Evolutionary conservation across 2,329 filamentous ascomycete species (phyloP), one percentile per base, ranked within the genome.

Genomic region (Colletotrichum salicis): DNA sequence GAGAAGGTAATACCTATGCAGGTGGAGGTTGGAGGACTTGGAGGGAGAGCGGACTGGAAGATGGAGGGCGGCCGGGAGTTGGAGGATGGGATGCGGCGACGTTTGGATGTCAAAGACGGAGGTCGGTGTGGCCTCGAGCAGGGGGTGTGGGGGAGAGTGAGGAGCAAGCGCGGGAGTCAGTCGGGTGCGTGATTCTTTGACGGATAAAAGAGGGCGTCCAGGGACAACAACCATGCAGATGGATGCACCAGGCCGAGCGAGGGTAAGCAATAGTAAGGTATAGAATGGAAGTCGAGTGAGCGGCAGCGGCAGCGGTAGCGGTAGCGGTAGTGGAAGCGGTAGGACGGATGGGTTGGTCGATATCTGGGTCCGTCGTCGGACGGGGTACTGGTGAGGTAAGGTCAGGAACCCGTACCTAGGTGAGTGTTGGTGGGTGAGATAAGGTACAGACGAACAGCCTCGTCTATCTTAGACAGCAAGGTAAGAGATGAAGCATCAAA

Each of bases 71-170:
- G 65, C 48, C 65, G 70, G 70, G 55, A 64, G 70, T 70, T 64
- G 27, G 45, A 60, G 55, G 33, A 70, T 59, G 29, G 65, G 54
- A 64, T 69, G 60, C 66, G 54, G 48, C 70, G 60, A 56, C 70
- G 65, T 55, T 64, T 69, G 54, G 60, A 56, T 70, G 55, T 72
- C 65, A 55, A 70, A 54, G 67, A 60, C 66, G 66, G 59, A 72
- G 70, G 70, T 70, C 70, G 66, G 65, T 72, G 65, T 71, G 58
- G 69, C 52, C 64, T 62, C 45, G 45, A 62, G 41, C 69, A 68
- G 64, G 58, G 65, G 58, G 57, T 24, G 33, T 58, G 57, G 68
- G 68, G 64, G 58, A 45, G 64, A 48, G 51, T 56, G 57, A 67
- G 51, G 68, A 67, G 64, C 45, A 59, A 62, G 68, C 41, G 64